Evolutionary conservation across 495 filamentous ascomycete genomes (phyloP).

Genomic region (Aspergillus cristatus): DNA sequence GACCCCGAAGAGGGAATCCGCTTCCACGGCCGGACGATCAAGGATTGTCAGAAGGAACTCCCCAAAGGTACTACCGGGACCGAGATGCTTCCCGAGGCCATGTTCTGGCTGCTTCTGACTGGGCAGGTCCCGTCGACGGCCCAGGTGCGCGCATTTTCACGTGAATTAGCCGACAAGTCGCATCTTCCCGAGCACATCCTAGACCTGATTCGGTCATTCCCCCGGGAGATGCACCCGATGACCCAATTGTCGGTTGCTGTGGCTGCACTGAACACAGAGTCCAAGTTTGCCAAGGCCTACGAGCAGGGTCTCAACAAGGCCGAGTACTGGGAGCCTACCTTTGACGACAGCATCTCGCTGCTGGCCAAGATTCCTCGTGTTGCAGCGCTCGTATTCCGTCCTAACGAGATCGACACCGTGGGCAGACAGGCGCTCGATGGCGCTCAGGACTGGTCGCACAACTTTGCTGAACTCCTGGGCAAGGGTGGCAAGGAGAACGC

Average conservation of each 20-base stretch:
- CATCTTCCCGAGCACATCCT: constrained; percentile 75
- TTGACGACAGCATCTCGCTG: constrained; percentile 88
- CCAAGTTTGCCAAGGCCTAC: constrained; percentile 86
- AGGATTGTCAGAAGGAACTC: constrained; percentile 88
- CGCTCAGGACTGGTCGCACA: constrained; percentile 93
- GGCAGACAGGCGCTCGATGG: constrained; percentile 32
- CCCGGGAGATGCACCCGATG: constrained; percentile 87
- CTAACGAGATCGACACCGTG: constrained; percentile 61
- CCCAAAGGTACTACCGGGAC: constrained; percentile 88
- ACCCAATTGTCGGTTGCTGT: constrained; percentile 94
- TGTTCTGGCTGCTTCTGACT: constrained; percentile 98
- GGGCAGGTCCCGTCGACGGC: constrained; percentile 76
- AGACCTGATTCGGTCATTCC: constrained; percentile 85
- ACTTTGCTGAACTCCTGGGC: constrained; percentile 94
- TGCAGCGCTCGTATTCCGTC: constrained; percentile 94
- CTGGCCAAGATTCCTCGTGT: constrained; percentile 95
- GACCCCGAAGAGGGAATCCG: constrained; percentile 96
- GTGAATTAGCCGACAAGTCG: constrained; percentile 79
- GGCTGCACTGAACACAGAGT: constrained; percentile 85
- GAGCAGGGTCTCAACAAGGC: constrained; percentile 83
- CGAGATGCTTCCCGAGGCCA: constrained; percentile 98
- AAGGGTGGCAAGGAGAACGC: constrained; percentile 77
- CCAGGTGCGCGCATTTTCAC: constrained; percentile 74
- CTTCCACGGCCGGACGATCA: constrained; percentile 96
- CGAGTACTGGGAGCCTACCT: constrained; percentile 98